Conservation (phyloP, 2,329 filamentous ascomycete species). For the Xylaria sp. region DNA sequence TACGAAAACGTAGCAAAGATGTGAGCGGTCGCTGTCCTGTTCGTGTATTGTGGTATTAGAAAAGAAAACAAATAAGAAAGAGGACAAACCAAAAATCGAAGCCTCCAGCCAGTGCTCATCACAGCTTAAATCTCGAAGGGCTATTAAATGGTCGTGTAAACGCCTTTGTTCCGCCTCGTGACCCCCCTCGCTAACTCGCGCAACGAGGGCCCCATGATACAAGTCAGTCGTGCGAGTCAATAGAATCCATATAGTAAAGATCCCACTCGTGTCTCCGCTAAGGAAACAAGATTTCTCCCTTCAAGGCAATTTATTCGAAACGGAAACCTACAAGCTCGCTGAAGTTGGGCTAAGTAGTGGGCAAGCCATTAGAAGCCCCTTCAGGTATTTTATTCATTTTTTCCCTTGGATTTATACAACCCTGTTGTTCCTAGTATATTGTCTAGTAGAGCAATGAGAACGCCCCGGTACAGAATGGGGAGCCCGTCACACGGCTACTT, state of each 20-base stretch:
- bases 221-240: too few species aligned
- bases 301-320: slow-evolving; percentile 4
- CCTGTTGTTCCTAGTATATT: background rate
- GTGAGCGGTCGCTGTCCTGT: background rate
- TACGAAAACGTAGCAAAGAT: background rate
- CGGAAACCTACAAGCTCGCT: slow-evolving; percentile 4
- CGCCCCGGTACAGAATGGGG: background rate
- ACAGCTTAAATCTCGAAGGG: too few species aligned
- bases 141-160: too few species aligned
- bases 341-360: slow-evolving; percentile 1
- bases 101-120: too few species aligned
- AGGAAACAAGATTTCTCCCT: slow-evolving; percentile 7
- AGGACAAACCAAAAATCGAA: too few species aligned
- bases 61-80: background rate
- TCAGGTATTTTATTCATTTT: background rate
- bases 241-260: background rate
- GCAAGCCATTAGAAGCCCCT: slow-evolving; percentile 5
- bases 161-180: background rate
- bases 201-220: too few species aligned
- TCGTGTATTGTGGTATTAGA: background rate
- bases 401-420: background rate
- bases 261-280: slow-evolving; percentile 1
- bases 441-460: background rate
- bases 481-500: slow-evolving; percentile 5
- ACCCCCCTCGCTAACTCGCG: too few species aligned